phyloP scores from a whole-genome alignment of 176 grass and related monocot species.

The Paspalum vaginatum region DNA sequence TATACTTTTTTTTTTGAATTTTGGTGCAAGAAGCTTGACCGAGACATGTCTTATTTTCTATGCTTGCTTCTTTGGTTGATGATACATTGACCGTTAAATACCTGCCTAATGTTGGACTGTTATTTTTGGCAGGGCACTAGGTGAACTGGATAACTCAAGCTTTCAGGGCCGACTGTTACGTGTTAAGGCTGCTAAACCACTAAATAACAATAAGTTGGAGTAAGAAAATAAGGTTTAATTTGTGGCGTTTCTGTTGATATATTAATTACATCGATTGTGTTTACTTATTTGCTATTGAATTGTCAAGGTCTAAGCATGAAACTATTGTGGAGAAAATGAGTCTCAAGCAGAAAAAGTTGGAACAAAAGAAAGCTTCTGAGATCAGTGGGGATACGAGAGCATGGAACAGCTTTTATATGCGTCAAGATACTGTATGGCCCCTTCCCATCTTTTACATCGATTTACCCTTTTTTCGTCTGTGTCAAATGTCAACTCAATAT shows the following conservation, averaged over 20 bases:
- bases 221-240: slow-evolving; percentile 47
- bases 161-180: slow-evolving; percentile 87
- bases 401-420: slow-evolving; percentile 97
- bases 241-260: slow-evolving; percentile 30
- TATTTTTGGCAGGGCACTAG: slow-evolving; percentile 68
- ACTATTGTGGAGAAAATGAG: slow-evolving; percentile 59
- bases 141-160: slow-evolving; percentile 95
- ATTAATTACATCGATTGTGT: slow-evolving; percentile 13
- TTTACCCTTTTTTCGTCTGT: slow-evolving; percentile 10
- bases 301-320: slow-evolving; percentile 59
- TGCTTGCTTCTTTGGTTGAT: slow-evolving; percentile 1
- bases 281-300: slow-evolving; percentile 43
- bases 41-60: slow-evolving; percentile 7
- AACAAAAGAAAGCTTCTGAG: slow-evolving; percentile 88
- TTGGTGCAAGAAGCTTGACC: neutral
- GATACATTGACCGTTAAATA: neutral
- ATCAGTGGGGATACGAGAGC: slow-evolving; percentile 82
- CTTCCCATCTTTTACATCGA: slow-evolving; percentile 32
- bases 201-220: slow-evolving; percentile 75
- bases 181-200: slow-evolving; percentile 84
- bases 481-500: neutral
- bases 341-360: slow-evolving; percentile 78
- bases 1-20: neutral
- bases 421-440: slow-evolving; percentile 76
- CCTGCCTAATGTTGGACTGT: neutral